phyloP scores from a whole-genome alignment of 169 alveolate species.

The Cryptosporidium baileyi region DNA sequence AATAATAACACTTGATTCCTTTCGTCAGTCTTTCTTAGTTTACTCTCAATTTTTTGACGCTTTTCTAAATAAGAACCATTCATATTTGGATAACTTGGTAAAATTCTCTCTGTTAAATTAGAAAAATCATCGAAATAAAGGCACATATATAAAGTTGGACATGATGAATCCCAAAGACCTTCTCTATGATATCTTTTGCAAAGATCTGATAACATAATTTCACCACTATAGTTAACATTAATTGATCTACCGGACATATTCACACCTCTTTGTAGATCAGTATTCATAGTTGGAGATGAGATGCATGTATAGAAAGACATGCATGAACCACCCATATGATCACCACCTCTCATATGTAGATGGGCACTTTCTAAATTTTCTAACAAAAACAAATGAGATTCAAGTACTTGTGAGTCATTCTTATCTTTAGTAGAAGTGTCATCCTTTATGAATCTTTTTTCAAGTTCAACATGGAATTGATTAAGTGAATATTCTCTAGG shows the following conservation, averaged over 20 bases:
- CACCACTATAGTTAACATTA: not conserved
- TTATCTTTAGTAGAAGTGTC: not conserved
- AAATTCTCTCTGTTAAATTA: not conserved
- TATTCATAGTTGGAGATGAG: slow-evolving; percentile 12
- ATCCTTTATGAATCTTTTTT: not conserved
- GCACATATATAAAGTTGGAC: slow-evolving; percentile 61
- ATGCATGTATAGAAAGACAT: slow-evolving; percentile 27
- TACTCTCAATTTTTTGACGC: slow-evolving; percentile 31
- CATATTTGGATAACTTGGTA: not conserved
- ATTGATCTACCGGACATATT: not conserved
- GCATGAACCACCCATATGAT: slow-evolving; percentile 19
- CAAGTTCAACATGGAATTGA: slow-evolving; percentile 28
- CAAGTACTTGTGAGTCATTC: not conserved
- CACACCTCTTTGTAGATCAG: slow-evolving; percentile 9
- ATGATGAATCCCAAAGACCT: slow-evolving; percentile 68
- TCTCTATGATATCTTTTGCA: slow-evolving; percentile 61
- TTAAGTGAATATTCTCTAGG: slow-evolving; percentile 39
- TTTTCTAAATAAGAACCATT: slow-evolving; percentile 21
- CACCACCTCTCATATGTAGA: not conserved
- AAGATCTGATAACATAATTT: slow-evolving; percentile 12
- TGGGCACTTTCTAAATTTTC: not conserved
- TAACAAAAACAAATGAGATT: slow-evolving; percentile 22
- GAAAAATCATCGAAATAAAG: not conserved
- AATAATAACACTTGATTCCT: slow-evolving; percentile 31
- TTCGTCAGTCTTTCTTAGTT: not conserved